Conservation (phyloP, 129 eudicot species). For the Flaveria bidentis region DNA sequence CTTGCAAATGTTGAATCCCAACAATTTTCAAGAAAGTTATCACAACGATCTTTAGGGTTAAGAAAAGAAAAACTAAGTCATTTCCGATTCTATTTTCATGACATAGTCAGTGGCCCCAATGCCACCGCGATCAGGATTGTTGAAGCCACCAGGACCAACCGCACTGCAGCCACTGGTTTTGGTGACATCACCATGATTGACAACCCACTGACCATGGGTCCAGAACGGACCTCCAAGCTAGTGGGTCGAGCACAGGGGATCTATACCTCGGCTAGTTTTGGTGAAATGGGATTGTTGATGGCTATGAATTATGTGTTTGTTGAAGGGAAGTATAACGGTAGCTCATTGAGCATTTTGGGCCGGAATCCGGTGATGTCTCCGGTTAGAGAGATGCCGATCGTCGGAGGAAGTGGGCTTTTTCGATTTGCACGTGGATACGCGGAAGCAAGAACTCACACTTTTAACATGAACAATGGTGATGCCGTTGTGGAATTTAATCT, state of each 20-base stretch:
- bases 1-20: slow-evolving; percentile 25
- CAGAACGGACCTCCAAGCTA: slow-evolving; percentile 38
- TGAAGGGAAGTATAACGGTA: slow-evolving; percentile 62
- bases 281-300: slow-evolving; percentile 44
- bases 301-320: slow-evolving; percentile 41
- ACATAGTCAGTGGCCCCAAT: slow-evolving; percentile 44
- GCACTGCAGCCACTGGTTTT: slow-evolving; percentile 36
- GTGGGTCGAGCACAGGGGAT: slow-evolving; percentile 61
- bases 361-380: slow-evolving; percentile 39
- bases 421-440: slow-evolving; percentile 57
- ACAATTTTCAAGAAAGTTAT: slow-evolving; percentile 29
- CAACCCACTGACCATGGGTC: slow-evolving; percentile 50
- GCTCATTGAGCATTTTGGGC: slow-evolving; percentile 46
- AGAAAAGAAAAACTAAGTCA: slow-evolving; percentile 47
- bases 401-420: slow-evolving; percentile 62
- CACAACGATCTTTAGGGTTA: slow-evolving; percentile 33
- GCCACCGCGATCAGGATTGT: slow-evolving; percentile 37
- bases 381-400: slow-evolving; percentile 54
- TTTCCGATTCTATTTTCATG: slow-evolving; percentile 52
- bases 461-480: slow-evolving; percentile 35
- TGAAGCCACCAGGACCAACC: slow-evolving; percentile 37
- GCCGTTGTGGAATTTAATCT: slow-evolving; percentile 53
- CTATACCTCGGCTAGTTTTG: slow-evolving; percentile 38
- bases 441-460: slow-evolving; percentile 45
- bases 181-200: slow-evolving; percentile 51